phyloP scores from a whole-genome alignment of 345 rosid genomes.

The Pseudoturritis turrita region DNA sequence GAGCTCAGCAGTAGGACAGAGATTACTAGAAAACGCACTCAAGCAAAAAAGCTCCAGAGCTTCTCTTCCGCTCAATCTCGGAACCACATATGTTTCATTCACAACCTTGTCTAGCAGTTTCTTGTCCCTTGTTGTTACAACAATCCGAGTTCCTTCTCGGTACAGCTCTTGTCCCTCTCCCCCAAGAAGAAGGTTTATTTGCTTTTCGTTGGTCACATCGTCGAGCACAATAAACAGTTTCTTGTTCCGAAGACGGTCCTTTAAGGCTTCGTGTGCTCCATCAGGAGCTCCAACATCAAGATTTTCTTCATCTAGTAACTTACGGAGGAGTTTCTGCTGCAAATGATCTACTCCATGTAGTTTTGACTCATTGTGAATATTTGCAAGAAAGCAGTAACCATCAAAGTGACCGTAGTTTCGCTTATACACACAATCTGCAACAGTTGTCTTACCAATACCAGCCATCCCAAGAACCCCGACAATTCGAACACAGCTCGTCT shows the following conservation, averaged over 20 bases:
- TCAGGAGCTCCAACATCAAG: conserved; percentile 20
- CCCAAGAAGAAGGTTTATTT: conserved; percentile 20
- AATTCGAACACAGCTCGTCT: not conserved
- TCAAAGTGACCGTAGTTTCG: not conserved
- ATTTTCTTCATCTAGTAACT: conserved; percentile 18
- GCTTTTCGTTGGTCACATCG: not conserved
- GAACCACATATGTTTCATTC: conserved; percentile 7
- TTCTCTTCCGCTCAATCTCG: conserved; percentile 4
- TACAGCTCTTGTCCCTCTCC: not conserved
- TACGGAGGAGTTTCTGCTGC: conserved; percentile 13
- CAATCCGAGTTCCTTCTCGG: conserved; percentile 22
- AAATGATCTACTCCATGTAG: not conserved
- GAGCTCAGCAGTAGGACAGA: not conserved
- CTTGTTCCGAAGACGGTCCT: conserved; percentile 4
- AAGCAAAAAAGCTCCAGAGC: conserved; percentile 27
- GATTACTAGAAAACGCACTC: conserved; percentile 13
- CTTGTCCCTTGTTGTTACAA: conserved; percentile 28
- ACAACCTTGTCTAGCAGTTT: conserved; percentile 16
- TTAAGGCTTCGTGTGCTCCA: conserved; percentile 10
- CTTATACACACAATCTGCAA: conserved; percentile 3
- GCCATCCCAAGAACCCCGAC: conserved; percentile 32
- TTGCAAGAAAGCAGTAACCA: conserved; percentile 12
- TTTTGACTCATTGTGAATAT: not conserved
- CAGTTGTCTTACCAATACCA: conserved; percentile 20
- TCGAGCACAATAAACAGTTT: conserved; percentile 17